Evolutionary conservation across 768 basidiomycete genomes (phyloP).

Genomic region (Russula sp.): DNA sequence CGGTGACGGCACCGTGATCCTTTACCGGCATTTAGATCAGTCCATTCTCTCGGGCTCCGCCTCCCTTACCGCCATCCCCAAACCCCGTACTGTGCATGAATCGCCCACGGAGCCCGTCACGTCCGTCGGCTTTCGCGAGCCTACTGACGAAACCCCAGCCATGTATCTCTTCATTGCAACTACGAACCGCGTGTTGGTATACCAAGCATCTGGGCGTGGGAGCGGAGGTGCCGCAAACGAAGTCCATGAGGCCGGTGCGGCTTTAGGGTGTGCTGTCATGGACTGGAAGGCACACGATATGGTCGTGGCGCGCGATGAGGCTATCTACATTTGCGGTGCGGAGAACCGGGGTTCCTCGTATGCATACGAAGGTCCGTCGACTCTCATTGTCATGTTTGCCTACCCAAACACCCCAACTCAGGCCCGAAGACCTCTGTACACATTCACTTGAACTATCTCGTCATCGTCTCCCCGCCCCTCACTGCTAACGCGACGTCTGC

Average conservation of each 20-base stretch:
- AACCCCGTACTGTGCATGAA: conserved; percentile 81
- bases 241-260: conserved; percentile 85
- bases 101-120: conserved; percentile 87
- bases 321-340: conserved; percentile 79
- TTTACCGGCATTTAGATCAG: conserved; percentile 90
- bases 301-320: conserved; percentile 87
- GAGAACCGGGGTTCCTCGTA: conserved; percentile 83
- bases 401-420: conserved; percentile 35
- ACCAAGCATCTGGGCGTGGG: conserved; percentile 69
- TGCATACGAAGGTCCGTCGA: conserved; percentile 78
- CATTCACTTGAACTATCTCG: conserved; percentile 76
- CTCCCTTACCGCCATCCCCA: conserved; percentile 75
- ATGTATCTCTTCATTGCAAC: conserved; percentile 84
- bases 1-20: conserved; percentile 90
- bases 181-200: conserved; percentile 72
- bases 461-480: conserved; percentile 87
- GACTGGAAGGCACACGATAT: conserved; percentile 71
- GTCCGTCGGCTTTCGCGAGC: conserved; percentile 82
- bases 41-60: conserved; percentile 66
- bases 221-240: conserved; percentile 62
- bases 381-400: background rate
- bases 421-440: conserved; percentile 77
- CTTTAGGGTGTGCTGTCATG: conserved; percentile 80
- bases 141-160: conserved; percentile 38
- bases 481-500: conserved; percentile 60